A percentile compares a stretch with the other conserved stretches of the same genome.
These are phyloP conservation scores for Ganoderma boninense DNA, from an alignment of 1,284 basidiomycete species.

Conservation along the genomic window DNA sequence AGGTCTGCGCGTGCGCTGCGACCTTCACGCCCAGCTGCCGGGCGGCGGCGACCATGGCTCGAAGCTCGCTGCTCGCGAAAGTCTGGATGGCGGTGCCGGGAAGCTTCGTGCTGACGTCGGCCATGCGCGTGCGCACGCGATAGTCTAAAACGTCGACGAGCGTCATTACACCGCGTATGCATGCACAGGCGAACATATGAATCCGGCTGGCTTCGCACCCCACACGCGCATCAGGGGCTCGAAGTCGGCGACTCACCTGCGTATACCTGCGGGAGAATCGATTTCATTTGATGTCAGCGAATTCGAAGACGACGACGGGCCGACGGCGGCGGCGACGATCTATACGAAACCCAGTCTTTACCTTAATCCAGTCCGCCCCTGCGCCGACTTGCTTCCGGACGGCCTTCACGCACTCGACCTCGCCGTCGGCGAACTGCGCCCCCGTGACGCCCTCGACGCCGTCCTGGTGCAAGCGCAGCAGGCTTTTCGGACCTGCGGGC, in stretches of 20 bases:
- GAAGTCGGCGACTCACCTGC: slow-evolving; percentile 22
- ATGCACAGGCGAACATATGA: not conserved
- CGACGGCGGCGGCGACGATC: slow-evolving; percentile 10
- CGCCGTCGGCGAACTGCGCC: slow-evolving; percentile 66
- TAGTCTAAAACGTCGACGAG: slow-evolving; percentile 54
- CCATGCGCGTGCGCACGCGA: slow-evolving; percentile 53
- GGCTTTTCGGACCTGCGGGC: slow-evolving; percentile 59
- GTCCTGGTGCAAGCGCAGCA: slow-evolving; percentile 54
- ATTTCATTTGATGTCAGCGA: not conserved
- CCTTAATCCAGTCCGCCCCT: slow-evolving; percentile 77
- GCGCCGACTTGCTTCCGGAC: slow-evolving; percentile 71
- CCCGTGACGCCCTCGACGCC: slow-evolving; percentile 65
- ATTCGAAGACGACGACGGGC: slow-evolving; percentile 1
- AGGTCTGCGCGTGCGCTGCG: slow-evolving; percentile 61
- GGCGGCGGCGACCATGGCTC: slow-evolving; percentile 59
- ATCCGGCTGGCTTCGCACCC: not conserved
- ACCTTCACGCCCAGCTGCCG: slow-evolving; percentile 65
- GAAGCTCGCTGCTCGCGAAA: slow-evolving; percentile 58
- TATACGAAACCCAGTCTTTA: slow-evolving; percentile 32
- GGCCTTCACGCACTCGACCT: slow-evolving; percentile 61
- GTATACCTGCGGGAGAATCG: slow-evolving; percentile 24
- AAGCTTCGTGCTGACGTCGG: slow-evolving; percentile 48
- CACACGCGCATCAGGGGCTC: slow-evolving; percentile 9
- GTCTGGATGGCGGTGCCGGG: slow-evolving; percentile 47
- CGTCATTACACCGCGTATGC: not conserved